A percentile compares a stretch with the other conserved stretches of the same genome.
phyloP scores from a whole-genome alignment of 2,329 filamentous ascomycete species.

The Colletotrichum sp. region DNA sequence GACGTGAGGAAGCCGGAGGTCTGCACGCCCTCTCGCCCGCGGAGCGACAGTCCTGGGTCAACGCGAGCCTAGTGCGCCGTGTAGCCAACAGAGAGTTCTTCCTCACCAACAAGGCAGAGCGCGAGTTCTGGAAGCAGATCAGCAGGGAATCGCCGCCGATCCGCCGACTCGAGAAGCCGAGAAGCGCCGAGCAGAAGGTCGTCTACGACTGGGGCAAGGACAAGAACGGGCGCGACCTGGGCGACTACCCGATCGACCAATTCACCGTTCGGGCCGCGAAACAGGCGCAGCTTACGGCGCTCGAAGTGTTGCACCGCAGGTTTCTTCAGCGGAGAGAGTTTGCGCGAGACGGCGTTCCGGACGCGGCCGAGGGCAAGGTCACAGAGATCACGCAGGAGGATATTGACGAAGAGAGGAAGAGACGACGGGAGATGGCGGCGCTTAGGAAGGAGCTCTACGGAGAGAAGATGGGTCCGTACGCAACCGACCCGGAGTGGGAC shows the following conservation, averaged over 20 bases:
- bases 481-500: slow-evolving; percentile 78
- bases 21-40: slow-evolving; percentile 49
- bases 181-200: not conserved
- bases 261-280: slow-evolving; percentile 47
- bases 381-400: slow-evolving; percentile 41
- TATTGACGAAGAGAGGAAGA: slow-evolving; percentile 48
- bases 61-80: slow-evolving; percentile 49
- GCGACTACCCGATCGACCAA: slow-evolving; percentile 51
- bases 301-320: slow-evolving; percentile 48
- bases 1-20: slow-evolving; percentile 48
- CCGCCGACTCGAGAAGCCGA: slow-evolving; percentile 40
- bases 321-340: slow-evolving; percentile 46
- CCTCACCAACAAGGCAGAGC: slow-evolving; percentile 53
- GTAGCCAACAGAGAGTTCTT: slow-evolving; percentile 38
- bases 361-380: slow-evolving; percentile 19
- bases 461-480: slow-evolving; percentile 55
- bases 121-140: slow-evolving; percentile 63
- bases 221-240: slow-evolving; percentile 52
- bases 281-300: slow-evolving; percentile 45
- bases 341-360: slow-evolving; percentile 23
- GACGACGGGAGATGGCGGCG: slow-evolving; percentile 56
- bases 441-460: slow-evolving; percentile 60
- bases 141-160: slow-evolving; percentile 57
- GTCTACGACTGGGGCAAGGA: slow-evolving; percentile 57
- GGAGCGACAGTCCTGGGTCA: slow-evolving; percentile 55